Evolutionary conservation across 495 filamentous ascomycete genomes (phyloP), one percentile per base, ranked within the genome.

Genomic region (Neurospora sp.): DNA sequence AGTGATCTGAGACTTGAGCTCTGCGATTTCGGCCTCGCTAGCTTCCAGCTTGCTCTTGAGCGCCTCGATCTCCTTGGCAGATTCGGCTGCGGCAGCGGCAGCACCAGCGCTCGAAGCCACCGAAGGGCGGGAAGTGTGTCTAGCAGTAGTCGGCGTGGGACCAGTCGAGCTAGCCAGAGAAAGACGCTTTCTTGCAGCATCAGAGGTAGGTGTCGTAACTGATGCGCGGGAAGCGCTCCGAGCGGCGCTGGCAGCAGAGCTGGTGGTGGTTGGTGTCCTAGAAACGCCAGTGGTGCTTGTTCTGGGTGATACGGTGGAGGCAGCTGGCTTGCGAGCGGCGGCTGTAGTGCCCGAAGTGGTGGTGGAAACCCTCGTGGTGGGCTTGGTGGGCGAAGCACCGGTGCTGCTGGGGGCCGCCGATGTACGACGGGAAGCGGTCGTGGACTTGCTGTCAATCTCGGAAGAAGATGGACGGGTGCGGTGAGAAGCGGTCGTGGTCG

Each of bases 21-120:
- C 84, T 0, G 82, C 80, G 8, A 88, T 82, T 74, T 88, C 86
- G 9, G 82, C 73, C 76, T 86, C 83, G 68, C 79, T 82, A 37
- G 79, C 75, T 38, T 75, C 75, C 71, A 88, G 80, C 77, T 87
- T 87, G 10, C 79, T 75, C 76, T 87, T 89, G 39, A 89, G 77
- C 37, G 85, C 84, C 7, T 87, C 87, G 8, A 85, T 76, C 70
- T 87, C 85, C 75, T 85, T 88, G 44, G 83, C 75, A 7, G 83
- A 78, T n/a, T 78, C 79, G 48, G 76, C 75, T 16, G 80, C 75
- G 3, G 78, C 72, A 8, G 84, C 77, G 41, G 80, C 77, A 20
- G 80, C 71, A 45, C 73, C 73, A 69, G 79, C 79, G 8, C 80
- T 80, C 4, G 78, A 80, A 22, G 75, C 76, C 61, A 81, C 44